Evolutionary conservation across 148 eudicot species (phyloP), one percentile per base, ranked within the genome.

Genomic region (Amaranthus palmeri): DNA sequence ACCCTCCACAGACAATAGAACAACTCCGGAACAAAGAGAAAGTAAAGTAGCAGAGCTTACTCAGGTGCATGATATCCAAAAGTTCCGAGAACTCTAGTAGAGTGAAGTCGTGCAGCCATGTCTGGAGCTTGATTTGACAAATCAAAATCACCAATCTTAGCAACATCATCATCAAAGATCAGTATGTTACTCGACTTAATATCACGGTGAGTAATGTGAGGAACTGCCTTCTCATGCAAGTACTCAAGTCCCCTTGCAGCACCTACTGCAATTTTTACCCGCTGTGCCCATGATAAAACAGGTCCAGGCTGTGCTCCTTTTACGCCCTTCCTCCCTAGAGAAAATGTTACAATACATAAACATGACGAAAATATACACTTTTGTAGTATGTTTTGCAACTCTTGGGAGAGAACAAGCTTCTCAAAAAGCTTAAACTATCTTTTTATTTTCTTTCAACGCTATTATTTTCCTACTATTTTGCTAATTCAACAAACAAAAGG

Each of bases 221-320:
- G 96, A 77, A 79, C 82, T 18, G 81, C 86, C 76, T 92, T 92
- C 82, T 92, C 97, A 72, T 92, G 97, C 82, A 92, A 81, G 82
- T 85, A 90, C 61, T 92, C 96, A n/a, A 92, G 80, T 13, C 97
- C 97, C 80, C 81, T 88, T 11, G 97, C 97, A 46, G 93, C 93
- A 65, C 85, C 87, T 54, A 92, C 88, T 56, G 92, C 97, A 72
- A 92, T 92, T 72, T 85, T 86, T 13, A 92, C 96, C 47, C 97
- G 89, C 53, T 86, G 89, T 63, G 80, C 81, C 97, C 97, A 92
- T 53, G 85, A 85, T 44, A 92, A 81, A 14, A 81, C 87, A 36
- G 97, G 97, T 53, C 97, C 96, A 55, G 97, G 97, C 67, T 92
- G 96, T 58, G 97, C 96, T 53, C 97, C 97, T 84, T 88, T 86